Conservation (phyloP, 805 yeast species). For the Lachancea sp. region DNA sequence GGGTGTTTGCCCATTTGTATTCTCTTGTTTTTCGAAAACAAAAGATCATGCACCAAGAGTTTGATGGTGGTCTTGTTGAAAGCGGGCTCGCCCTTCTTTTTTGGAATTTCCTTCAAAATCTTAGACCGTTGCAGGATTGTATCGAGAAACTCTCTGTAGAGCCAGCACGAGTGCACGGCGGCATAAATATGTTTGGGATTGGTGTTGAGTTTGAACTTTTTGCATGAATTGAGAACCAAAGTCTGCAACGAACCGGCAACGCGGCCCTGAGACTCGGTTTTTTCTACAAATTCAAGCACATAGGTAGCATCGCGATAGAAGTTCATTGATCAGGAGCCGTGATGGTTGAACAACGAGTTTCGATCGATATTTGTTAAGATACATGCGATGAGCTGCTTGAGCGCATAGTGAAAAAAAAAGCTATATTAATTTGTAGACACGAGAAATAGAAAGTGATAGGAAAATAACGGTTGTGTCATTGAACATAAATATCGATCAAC, state of each 20-base stretch:
- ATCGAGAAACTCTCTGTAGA: constrained; percentile 57
- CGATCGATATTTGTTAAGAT: too few species aligned
- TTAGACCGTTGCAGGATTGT: constrained; percentile 61
- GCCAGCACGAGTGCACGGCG: constrained; percentile 68
- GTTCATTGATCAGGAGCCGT: too few species aligned
- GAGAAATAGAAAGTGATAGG: too few species aligned
- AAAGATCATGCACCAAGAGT: constrained; percentile 72
- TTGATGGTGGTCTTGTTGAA: constrained; percentile 34
- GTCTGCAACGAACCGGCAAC: constrained; percentile 49
- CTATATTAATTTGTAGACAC: too few species aligned
- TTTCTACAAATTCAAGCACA: constrained; percentile 31
- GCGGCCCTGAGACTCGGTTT: constrained; percentile 26
- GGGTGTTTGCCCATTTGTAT: constrained; percentile 87
- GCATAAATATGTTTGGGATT: constrained; percentile 88
- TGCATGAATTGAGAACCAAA: constrained; percentile 46
- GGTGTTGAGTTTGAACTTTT: constrained; percentile 42
- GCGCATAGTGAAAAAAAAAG: too few species aligned
- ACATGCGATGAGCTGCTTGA: too few species aligned
- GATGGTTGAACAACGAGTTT: too few species aligned
- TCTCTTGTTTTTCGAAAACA: constrained; percentile 68
- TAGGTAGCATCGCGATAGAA: constrained; percentile 38
- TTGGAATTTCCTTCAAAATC: constrained; percentile 44
- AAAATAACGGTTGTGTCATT: too few species aligned
- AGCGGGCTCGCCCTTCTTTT: constrained; percentile 44
- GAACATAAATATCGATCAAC: too few species aligned